phyloP scores from a whole-genome alignment of 1,284 basidiomycete genomes.

The Melampsora larici-populina region DNA sequence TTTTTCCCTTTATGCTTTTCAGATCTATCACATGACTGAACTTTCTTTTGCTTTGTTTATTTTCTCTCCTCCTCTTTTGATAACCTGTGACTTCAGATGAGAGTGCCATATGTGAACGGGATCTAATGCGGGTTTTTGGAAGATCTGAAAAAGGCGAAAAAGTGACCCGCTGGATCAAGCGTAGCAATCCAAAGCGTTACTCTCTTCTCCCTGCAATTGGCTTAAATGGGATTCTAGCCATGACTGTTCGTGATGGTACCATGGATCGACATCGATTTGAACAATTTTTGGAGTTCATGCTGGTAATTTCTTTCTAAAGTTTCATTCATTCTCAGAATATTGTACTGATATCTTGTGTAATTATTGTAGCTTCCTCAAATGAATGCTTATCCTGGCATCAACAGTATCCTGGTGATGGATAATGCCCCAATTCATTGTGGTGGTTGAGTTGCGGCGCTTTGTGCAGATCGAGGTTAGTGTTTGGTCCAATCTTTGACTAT shows the following conservation, averaged over 20 bases:
- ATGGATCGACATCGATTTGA: background rate
- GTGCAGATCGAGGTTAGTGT: background rate
- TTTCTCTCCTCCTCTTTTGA: too few relatives aligned
- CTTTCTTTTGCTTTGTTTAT: background rate
- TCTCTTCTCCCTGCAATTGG: conserved; percentile 9
- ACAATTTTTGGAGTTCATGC: conserved; percentile 13
- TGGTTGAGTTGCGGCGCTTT: background rate
- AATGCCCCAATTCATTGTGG: background rate
- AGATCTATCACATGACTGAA: background rate
- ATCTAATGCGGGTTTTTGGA: background rate
- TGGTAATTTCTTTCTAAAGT: background rate
- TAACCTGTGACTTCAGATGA: conserved; percentile 1
- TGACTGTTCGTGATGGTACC: background rate
- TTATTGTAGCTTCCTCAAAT: background rate
- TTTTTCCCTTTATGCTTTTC: background rate
- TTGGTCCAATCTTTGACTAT: background rate
- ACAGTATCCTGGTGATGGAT: too few relatives aligned
- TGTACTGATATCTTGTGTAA: background rate
- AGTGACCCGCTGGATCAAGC: background rate
- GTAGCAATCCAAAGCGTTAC: background rate
- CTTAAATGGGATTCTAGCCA: background rate
- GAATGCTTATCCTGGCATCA: background rate
- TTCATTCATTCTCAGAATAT: background rate
- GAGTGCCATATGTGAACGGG: background rate
- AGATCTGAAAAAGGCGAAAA: background rate